A percentile compares a stretch with the other conserved stretches of the same genome.
Evolutionary conservation across 108 stramenopile genomes (phyloP).

Genomic region (Chaetoceros muelleri): DNA sequence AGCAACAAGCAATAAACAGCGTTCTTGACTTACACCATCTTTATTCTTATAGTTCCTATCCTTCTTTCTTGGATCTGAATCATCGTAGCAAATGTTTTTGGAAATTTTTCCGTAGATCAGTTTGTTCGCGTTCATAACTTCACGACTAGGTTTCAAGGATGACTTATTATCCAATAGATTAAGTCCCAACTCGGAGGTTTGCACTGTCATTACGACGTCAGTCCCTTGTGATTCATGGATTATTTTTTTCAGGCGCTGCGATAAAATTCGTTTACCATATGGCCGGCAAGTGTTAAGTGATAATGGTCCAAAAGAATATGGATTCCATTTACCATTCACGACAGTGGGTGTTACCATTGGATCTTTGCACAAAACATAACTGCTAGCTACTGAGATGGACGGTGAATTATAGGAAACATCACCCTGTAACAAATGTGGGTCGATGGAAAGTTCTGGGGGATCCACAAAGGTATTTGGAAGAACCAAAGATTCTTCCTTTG

Average conservation of each 20-base stretch:
- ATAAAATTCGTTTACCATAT: conserved; percentile 26
- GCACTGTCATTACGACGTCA: conserved; percentile 32
- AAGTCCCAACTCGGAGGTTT: conserved; percentile 22
- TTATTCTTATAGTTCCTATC: conserved; percentile 6
- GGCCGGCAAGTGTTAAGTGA: conserved; percentile 25
- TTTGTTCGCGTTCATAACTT: conserved; percentile 53
- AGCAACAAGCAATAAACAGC: too few species aligned
- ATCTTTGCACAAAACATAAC: conserved; percentile 32
- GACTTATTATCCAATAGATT: conserved; percentile 19
- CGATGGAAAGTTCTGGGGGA: conserved; percentile 46
- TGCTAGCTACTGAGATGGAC: conserved; percentile 30
- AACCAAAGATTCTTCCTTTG: conserved; percentile 28
- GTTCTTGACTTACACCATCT: neutral
- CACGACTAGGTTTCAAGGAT: neutral
- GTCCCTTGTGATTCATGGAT: conserved; percentile 8
- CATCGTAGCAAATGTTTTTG: conserved; percentile 42
- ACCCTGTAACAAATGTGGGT: conserved; percentile 32
- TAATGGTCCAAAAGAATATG: conserved; percentile 39
- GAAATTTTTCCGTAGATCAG: conserved; percentile 26
- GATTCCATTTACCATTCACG: conserved; percentile 9
- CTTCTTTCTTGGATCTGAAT: conserved; percentile 20
- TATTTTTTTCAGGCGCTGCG: conserved; percentile 17
- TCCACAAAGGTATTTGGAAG: conserved; percentile 37
- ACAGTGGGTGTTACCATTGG: conserved; percentile 38
- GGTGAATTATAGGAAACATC: conserved; percentile 8